Base-by-base conservation (phyloP, 257 asterid species). In the Fraxinus pennsylvanica region DNA sequence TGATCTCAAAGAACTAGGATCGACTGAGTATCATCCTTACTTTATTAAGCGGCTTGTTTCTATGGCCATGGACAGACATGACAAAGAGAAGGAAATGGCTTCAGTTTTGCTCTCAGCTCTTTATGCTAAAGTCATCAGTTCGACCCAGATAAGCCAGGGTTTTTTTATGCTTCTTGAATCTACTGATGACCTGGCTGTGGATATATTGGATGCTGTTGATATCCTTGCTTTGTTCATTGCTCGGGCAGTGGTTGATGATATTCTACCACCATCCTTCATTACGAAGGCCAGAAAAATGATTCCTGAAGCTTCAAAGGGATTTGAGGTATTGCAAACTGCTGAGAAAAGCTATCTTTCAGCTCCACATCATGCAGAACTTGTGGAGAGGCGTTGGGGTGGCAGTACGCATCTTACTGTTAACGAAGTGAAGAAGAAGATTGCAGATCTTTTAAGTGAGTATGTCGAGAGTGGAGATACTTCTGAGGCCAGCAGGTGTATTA, bases 21-120 rank as follows among this genome's bases (percentile, higher is more conserved):
- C 93, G 0, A 85, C 87, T 33, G 97, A 92, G 85, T 96, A 92
- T 74, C 99, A 96, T 80, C 97, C 97, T 0, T 96, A 96, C 88
- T 91, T 96, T 69, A 84, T 93, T 72, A 96, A 96, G 85, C 92
- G 97, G 74, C 96, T 96, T 33, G 89, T 96, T 82, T 96, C 99
- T 76, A 82, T 96, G 84, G 93, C 99, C 81, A 89, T 96, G 99
- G 99, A 96, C 82, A 90, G 99, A 78, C 88, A 93, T 79, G 89
- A 95, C 82, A 95, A 93, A 86, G 99, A 95, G 87, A 95, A 95
- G 81, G 99, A 96, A 82, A 96, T 96, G 99, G 94, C 99, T 70
- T 96, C 99, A 4, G 99, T 96, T 74, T 83, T 96, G 82, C 97
- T 96, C 73, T 96, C 98, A 19, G 92, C 94, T 22, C 91, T 96